A percentile compares a stretch with the other conserved stretches of the same genome.
phyloP scores from a whole-genome alignment of 257 asterid species.

The Knoxia roxburghii region DNA sequence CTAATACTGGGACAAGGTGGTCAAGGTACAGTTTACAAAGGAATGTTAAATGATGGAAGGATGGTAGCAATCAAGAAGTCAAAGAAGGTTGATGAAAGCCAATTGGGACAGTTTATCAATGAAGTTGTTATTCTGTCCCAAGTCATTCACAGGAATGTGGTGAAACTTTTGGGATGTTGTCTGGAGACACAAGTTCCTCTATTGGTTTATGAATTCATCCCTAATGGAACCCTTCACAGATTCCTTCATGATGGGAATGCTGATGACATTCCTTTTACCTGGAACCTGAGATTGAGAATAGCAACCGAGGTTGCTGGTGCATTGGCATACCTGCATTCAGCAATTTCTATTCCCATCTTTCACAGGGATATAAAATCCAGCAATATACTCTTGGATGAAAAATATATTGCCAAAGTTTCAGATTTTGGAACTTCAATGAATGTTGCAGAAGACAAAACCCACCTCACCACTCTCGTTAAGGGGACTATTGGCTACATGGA shows the following conservation, averaged over 20 bases:
- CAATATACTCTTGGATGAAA: slow-evolving; percentile 11
- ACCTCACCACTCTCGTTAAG: neutral
- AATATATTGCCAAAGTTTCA: neutral
- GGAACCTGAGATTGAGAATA: slow-evolving; percentile 6
- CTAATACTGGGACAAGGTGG: slow-evolving; percentile 1
- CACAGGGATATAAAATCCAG: slow-evolving; percentile 13
- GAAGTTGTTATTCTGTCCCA: slow-evolving; percentile 9
- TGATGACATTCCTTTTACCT: neutral
- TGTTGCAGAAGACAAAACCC: slow-evolving; percentile 2
- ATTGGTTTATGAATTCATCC: slow-evolving; percentile 1
- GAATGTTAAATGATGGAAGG: slow-evolving; percentile 1
- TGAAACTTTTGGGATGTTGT: slow-evolving; percentile 5
- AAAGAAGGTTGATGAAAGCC: neutral
- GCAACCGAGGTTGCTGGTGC: slow-evolving; percentile 13
- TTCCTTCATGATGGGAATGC: neutral
- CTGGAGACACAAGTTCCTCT: neutral
- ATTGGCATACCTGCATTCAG: slow-evolving; percentile 11
- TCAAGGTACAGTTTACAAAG: too few species aligned
- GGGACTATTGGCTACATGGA: slow-evolving; percentile 15
- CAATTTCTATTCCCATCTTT: slow-evolving; percentile 1
- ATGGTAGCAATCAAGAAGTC: slow-evolving; percentile 7
- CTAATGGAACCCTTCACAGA: neutral
- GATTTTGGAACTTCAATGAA: slow-evolving; percentile 8
- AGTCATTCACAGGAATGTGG: slow-evolving; percentile 13
- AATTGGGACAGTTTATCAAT: neutral